These are phyloP conservation scores for Diaporthe eres DNA, from an alignment of 2,329 filamentous ascomycete genomes.

Conservation along the genomic window DNA sequence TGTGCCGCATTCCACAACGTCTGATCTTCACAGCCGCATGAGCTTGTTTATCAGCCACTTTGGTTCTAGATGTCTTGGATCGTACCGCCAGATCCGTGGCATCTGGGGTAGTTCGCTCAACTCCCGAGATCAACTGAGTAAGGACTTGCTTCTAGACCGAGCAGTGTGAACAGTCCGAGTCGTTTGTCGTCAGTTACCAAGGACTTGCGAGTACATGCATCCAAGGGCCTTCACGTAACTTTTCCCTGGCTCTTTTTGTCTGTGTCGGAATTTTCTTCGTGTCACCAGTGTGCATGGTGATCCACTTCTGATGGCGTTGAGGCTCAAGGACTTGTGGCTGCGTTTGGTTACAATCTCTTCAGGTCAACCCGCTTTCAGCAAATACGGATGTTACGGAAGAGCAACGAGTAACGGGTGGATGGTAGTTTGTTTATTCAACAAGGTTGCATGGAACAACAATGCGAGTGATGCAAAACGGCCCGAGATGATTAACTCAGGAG, in stretches of 20 bases:
- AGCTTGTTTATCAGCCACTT: constrained; percentile 18
- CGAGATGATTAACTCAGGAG: neutral
- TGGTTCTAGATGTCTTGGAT: neutral
- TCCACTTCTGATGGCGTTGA: neutral
- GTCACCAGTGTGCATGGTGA: neutral
- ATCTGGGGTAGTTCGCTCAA: neutral
- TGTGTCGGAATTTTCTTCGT: neutral
- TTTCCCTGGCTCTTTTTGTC: too few relatives aligned
- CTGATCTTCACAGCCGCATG: constrained; percentile 9
- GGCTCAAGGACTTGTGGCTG: neutral
- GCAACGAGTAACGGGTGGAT: neutral
- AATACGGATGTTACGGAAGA: neutral
- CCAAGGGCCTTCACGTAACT: neutral
- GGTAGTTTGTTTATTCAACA: neutral
- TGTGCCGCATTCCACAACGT: neutral
- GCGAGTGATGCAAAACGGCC: neutral
- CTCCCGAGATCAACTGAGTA: constrained; percentile 9
- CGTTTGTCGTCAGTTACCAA: neutral
- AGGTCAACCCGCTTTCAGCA: neutral
- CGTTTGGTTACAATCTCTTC: neutral
- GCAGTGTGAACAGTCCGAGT: neutral
- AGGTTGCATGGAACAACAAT: neutral
- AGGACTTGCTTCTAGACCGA: neutral
- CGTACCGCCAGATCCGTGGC: neutral
- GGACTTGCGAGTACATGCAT: neutral